Conservation (phyloP, 257 asterid species). For the Capsicum baccatum region DNA sequence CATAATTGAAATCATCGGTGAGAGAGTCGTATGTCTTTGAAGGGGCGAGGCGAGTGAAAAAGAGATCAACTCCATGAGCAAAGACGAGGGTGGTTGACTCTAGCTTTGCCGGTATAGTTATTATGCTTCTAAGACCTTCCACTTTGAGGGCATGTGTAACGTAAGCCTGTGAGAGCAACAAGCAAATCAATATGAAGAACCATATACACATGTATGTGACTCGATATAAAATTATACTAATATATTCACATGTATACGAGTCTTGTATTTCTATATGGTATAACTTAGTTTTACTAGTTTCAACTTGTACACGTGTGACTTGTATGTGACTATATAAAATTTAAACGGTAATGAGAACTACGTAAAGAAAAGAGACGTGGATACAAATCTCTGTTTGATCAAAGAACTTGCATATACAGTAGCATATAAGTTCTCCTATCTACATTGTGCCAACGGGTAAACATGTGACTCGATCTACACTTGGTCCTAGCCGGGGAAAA, state of each 20-base stretch:
- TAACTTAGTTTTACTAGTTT: background rate
- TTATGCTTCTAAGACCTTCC: conserved; percentile 73
- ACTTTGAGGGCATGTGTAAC: conserved; percentile 83
- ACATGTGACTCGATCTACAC: background rate
- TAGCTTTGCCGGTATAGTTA: conserved; percentile 73
- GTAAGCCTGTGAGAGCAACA: conserved; percentile 65
- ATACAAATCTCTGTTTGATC: background rate
- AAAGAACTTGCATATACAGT: background rate
- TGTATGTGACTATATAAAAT: background rate
- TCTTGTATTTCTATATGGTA: background rate
- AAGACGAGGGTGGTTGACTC: conserved; percentile 94
- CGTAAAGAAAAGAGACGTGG: background rate
- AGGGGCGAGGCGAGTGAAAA: conserved; percentile 87
- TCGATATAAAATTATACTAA: no score
- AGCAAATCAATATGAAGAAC: background rate
- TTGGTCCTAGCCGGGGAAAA: background rate
- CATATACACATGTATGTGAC: no score
- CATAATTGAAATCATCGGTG: conserved; percentile 92
- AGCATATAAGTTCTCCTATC: conserved; percentile 8
- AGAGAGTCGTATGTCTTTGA: conserved; percentile 84
- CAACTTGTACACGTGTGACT: background rate
- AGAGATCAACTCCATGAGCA: conserved; percentile 90
- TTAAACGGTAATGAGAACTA: background rate
- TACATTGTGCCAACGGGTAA: background rate
- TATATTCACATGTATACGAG: background rate